Evolutionary conservation across 2,329 filamentous ascomycete genomes (phyloP).

Genomic region (Helotiales sp.): DNA sequence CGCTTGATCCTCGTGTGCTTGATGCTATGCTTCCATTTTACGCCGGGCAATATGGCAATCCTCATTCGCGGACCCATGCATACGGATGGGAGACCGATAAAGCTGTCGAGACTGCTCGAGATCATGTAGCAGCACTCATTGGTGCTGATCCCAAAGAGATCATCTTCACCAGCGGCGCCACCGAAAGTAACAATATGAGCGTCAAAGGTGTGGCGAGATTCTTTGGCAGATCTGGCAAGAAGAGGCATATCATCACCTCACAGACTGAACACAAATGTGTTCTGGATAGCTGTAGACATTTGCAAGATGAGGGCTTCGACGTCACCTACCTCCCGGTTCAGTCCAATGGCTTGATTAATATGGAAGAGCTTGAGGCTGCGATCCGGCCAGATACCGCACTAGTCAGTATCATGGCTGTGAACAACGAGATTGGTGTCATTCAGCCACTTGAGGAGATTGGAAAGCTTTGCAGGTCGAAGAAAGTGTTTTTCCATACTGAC

Average conservation of each 20-base stretch:
- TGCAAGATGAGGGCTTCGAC: constrained; percentile 95
- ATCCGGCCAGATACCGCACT: constrained; percentile 89
- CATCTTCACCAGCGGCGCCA: constrained; percentile 96
- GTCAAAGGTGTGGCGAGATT: constrained; percentile 97
- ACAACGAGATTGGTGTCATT: constrained; percentile 99
- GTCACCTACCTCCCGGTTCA: constrained; percentile 96
- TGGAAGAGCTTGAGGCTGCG: constrained; percentile 82
- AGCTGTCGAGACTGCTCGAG: constrained; percentile 83
- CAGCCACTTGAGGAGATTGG: constrained; percentile 94
- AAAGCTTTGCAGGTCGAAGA: constrained; percentile 83
- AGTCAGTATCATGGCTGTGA: constrained; percentile 98
- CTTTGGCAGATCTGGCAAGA: constrained; percentile 90
- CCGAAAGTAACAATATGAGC: constrained; percentile 99
- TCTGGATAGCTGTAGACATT: constrained; percentile 91
- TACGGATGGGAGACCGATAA: constrained; percentile 99
- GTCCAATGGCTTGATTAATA: constrained; percentile 78
- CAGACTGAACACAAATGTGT: constrained; percentile 99
- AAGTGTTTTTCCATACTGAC: constrained; percentile 98
- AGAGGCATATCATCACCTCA: constrained; percentile 96
- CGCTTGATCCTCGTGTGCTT: constrained; percentile 88
- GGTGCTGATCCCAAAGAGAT: constrained; percentile 97
- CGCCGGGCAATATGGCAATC: constrained; percentile 92
- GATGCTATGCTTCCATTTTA: constrained; percentile 97
- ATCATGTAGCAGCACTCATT: constrained; percentile 81
- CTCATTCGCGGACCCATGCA: constrained; percentile 93